phyloP scores from a whole-genome alignment of 768 basidiomycete genomes.

The Lactarius indigo region DNA sequence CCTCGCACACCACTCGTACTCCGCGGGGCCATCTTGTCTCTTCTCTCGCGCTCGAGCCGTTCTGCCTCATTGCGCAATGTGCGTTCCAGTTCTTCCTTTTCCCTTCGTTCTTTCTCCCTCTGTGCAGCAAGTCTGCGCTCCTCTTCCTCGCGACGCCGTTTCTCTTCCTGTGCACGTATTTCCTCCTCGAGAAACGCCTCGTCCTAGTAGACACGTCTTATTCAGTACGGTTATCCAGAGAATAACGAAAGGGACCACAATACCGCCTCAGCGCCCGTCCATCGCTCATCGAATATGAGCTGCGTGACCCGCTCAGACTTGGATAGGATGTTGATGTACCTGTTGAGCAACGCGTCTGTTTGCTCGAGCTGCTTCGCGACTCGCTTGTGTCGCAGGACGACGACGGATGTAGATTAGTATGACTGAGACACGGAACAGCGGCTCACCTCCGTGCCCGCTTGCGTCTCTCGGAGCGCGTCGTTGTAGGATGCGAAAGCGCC shows the following conservation, averaged over 20 bases:
- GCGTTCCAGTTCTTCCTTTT: slow-evolving; percentile 48
- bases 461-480: slow-evolving; percentile 60
- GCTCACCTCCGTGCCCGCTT: slow-evolving; percentile 68
- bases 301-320: slow-evolving; percentile 67
- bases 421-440: not conserved
- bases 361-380: slow-evolving; percentile 64
- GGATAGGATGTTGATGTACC: slow-evolving; percentile 65
- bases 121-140: slow-evolving; percentile 31
- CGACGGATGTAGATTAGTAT: too few relatives aligned
- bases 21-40: slow-evolving; percentile 32
- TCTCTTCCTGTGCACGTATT: slow-evolving; percentile 37
- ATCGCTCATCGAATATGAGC: slow-evolving; percentile 71
- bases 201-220: slow-evolving; percentile 45
- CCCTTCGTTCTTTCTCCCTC: slow-evolving; percentile 45
- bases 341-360: slow-evolving; percentile 70
- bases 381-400: slow-evolving; percentile 36
- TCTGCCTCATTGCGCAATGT: slow-evolving; percentile 42
- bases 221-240: not conserved
- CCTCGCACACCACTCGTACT: slow-evolving; percentile 60
- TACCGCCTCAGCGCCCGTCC: slow-evolving; percentile 72
- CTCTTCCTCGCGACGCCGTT: slow-evolving; percentile 37
- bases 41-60: slow-evolving; percentile 44
- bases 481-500: slow-evolving; percentile 63
- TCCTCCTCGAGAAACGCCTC: slow-evolving; percentile 51
- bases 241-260: slow-evolving; percentile 26